Conservation (phyloP, 805 yeast species). For the Saccharomycopsis sp. region DNA sequence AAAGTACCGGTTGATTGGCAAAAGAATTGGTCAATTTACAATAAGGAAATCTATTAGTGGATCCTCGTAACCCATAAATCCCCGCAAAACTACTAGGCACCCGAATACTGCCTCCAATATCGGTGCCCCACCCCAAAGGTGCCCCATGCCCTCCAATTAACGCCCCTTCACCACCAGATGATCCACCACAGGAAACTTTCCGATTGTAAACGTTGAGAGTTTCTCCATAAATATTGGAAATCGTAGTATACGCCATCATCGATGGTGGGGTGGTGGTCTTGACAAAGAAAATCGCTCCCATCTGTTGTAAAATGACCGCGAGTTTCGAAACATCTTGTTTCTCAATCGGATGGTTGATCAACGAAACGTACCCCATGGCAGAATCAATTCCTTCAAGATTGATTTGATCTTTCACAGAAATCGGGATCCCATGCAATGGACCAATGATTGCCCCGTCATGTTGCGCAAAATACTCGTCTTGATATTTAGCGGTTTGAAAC, state of each 20-base stretch:
- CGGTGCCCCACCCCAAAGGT: slow-evolving; percentile 59
- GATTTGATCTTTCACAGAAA: slow-evolving; percentile 45
- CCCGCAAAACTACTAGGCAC: slow-evolving; percentile 64
- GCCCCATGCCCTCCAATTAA: slow-evolving; percentile 53
- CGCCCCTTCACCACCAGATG: slow-evolving; percentile 70
- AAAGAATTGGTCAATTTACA: slow-evolving; percentile 26
- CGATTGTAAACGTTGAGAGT: slow-evolving; percentile 54
- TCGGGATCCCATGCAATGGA: slow-evolving; percentile 61
- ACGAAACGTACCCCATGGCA: slow-evolving; percentile 39
- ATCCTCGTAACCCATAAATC: slow-evolving; percentile 55
- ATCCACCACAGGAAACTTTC: slow-evolving; percentile 59
- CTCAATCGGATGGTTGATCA: slow-evolving; percentile 4
- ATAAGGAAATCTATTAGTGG: slow-evolving; percentile 45
- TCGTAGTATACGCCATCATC: slow-evolving; percentile 61
- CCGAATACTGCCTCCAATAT: slow-evolving; percentile 67
- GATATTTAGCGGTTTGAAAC: slow-evolving; percentile 43
- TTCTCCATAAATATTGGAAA: slow-evolving; percentile 53
- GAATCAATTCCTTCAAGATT: slow-evolving; percentile 41
- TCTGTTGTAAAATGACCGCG: slow-evolving; percentile 1
- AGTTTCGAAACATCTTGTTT: slow-evolving; percentile 10
- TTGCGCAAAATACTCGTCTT: slow-evolving; percentile 43
- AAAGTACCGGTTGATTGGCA: slow-evolving; percentile 28
- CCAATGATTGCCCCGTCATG: slow-evolving; percentile 49
- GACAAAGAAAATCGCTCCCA: slow-evolving; percentile 55
- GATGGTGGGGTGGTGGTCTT: slow-evolving; percentile 66